Evolutionary conservation across 257 asterid genomes (phyloP).

Genomic region (Cinchona pubescens): DNA sequence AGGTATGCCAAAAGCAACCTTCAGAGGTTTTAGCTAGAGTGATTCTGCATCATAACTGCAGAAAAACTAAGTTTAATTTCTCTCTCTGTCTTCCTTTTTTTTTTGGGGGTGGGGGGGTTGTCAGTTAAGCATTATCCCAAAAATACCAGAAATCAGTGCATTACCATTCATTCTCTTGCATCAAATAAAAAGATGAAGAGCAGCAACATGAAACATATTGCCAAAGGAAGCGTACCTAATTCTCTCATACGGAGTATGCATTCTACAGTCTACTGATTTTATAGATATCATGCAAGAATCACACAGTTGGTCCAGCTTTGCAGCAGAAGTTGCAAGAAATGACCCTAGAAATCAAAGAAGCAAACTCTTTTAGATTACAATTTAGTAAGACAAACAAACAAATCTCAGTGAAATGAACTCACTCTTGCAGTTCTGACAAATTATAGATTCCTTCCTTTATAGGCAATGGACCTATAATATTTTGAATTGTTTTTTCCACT

Average conservation of each 20-base stretch:
- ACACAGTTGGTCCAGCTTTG: slow-evolving; percentile 71
- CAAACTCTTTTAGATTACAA: slow-evolving; percentile 9
- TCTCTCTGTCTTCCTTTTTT: background rate
- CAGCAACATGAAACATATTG: background rate
- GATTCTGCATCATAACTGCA: background rate
- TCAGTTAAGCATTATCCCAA: background rate
- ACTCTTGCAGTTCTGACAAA: slow-evolving; percentile 76
- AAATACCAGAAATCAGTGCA: background rate
- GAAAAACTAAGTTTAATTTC: background rate
- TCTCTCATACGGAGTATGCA: slow-evolving; percentile 27
- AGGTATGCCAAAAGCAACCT: background rate
- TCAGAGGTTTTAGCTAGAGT: background rate
- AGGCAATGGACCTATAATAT: slow-evolving; percentile 77
- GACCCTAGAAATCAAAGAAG: slow-evolving; percentile 47
- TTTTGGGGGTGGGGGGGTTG: background rate
- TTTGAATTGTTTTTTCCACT: slow-evolving; percentile 73
- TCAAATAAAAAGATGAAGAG: background rate
- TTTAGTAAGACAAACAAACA: slow-evolving; percentile 14
- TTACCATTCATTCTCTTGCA: background rate
- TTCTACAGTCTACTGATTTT: slow-evolving; percentile 56
- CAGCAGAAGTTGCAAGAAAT: slow-evolving; percentile 78
- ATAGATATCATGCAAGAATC: slow-evolving; percentile 68
- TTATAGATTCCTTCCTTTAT: slow-evolving; percentile 68
- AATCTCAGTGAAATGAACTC: slow-evolving; percentile 24
- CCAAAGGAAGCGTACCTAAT: slow-evolving; percentile 26